These are phyloP conservation scores for Collybiopsis luxurians DNA, from an alignment of 768 basidiomycete genomes.

Conservation along the genomic window DNA sequence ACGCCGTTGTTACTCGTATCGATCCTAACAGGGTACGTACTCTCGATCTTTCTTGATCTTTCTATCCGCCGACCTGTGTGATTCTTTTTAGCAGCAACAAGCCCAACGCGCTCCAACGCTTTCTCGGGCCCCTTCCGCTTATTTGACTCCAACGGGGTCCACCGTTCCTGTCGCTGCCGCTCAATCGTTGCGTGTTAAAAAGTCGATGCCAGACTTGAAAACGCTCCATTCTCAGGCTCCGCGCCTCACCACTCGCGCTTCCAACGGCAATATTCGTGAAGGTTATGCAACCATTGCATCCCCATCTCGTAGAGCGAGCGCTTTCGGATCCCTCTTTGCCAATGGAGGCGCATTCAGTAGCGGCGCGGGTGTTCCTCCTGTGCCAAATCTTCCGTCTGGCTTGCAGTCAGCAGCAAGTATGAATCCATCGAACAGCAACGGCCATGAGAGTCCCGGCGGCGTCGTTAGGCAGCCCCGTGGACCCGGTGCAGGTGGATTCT, in stretches of 20 bases:
- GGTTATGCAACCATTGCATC: constrained; percentile 88
- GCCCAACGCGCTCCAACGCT: constrained; percentile 57
- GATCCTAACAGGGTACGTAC: constrained; percentile 74
- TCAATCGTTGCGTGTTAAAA: constrained; percentile 80
- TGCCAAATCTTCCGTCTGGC: constrained; percentile 69
- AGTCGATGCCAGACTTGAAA: constrained; percentile 98
- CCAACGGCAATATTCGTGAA: constrained; percentile 85
- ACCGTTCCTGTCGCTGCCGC: constrained; percentile 40
- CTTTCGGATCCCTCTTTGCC: constrained; percentile 69
- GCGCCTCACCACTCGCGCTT: constrained; percentile 74
- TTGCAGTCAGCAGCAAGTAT: constrained; percentile 41
- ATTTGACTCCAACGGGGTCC: constrained; percentile 55
- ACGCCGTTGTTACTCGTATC: constrained; percentile 91
- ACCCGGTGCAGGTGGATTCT: constrained; percentile 76
- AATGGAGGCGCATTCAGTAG: constrained; percentile 44
- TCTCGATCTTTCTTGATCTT: constrained; percentile 8
- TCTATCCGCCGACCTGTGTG: constrained; percentile 5
- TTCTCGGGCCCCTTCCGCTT: constrained; percentile 79
- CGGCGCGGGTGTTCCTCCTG: constrained; percentile 62
- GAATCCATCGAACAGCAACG: constrained; percentile 34
- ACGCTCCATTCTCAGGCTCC: constrained; percentile 78
- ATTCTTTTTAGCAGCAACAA: constrained; percentile 36
- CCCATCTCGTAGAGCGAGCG: constrained; percentile 73
- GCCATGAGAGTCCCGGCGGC: constrained; percentile 41
- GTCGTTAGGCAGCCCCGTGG: constrained; percentile 87